A percentile compares a stretch with the other conserved stretches of the same genome.
Conservation (phyloP, 331 rosid species). For the Cydonia oblonga region DNA sequence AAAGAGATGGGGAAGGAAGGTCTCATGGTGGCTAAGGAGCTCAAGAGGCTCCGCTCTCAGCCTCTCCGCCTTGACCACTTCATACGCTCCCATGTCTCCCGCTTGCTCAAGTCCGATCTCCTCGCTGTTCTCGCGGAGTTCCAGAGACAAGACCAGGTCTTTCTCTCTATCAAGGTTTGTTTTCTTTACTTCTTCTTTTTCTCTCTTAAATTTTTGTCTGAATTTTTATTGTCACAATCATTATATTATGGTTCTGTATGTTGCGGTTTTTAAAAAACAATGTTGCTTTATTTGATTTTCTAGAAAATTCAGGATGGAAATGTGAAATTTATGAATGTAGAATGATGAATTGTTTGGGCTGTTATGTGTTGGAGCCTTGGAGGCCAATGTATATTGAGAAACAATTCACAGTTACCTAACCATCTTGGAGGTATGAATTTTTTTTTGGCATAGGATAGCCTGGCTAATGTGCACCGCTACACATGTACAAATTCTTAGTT, state of each 20-base stretch:
- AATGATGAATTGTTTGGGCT: neutral
- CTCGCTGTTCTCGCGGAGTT: constrained; percentile 74
- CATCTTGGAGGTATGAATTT: neutral
- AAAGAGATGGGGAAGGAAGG: constrained; percentile 94
- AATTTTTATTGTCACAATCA: no score
- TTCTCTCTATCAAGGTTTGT: constrained; percentile 64
- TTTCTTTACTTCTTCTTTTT: neutral
- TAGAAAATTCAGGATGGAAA: neutral
- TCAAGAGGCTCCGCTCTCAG: constrained; percentile 55
- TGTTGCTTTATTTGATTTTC: no score
- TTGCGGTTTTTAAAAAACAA: no score
- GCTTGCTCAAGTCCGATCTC: constrained; percentile 89
- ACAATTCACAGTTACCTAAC: no score
- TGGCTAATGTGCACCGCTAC: no score
- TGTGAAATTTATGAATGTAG: neutral
- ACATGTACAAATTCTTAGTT: neutral
- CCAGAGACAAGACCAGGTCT: constrained; percentile 73
- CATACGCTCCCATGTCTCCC: constrained; percentile 59
- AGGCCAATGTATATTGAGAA: neutral
- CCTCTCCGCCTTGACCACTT: constrained; percentile 59
- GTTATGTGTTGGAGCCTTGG: no score
- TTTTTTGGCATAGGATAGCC: neutral
- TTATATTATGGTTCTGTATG: no score
- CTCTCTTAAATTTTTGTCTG: neutral
- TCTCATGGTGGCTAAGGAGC: constrained; percentile 61